These are phyloP conservation scores for Orbilia ellipsospora DNA, from an alignment of 2,329 filamentous ascomycete species.

Conservation along the genomic window DNA sequence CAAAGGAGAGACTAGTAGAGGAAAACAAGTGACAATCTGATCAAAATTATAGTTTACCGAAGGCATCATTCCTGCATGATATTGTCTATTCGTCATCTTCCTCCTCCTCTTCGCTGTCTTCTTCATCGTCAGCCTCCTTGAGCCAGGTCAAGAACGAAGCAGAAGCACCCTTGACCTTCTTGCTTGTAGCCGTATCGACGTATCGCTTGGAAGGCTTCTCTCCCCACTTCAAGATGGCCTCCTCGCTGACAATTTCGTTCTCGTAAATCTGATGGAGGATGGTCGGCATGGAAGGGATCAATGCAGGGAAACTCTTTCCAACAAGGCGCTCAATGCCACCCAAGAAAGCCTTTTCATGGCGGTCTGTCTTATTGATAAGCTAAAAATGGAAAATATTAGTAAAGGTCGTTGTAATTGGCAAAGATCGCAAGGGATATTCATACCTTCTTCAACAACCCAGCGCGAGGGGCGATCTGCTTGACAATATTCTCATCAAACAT, in stretches of 20 bases:
- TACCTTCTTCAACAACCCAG: constrained; percentile 88
- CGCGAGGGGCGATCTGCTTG: constrained; percentile 81
- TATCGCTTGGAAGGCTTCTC: constrained; percentile 93
- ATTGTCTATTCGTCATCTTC: constrained; percentile 18
- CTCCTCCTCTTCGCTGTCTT: constrained; percentile 73
- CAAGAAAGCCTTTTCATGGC: constrained; percentile 93
- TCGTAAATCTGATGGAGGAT: constrained; percentile 92
- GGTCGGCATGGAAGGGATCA: constrained; percentile 81
- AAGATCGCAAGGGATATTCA: too few relatives aligned
- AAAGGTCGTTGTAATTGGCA: constrained; percentile 56
- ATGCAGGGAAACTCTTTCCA: constrained; percentile 80
- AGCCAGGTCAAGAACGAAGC: constrained; percentile 96
- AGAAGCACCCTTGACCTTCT: constrained; percentile 94
- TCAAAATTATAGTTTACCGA: constrained; percentile 2
- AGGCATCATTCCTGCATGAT: neutral
- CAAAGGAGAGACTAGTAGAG: neutral
- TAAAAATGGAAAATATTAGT: neutral
- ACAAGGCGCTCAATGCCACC: constrained; percentile 95
- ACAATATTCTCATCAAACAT: constrained; percentile 91
- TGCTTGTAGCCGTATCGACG: constrained; percentile 85
- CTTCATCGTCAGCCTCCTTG: constrained; percentile 81
- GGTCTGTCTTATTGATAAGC: constrained; percentile 74
- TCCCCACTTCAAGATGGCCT: constrained; percentile 89
- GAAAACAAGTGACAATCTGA: constrained; percentile 23
- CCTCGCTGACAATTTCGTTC: constrained; percentile 87